A percentile compares a stretch with the other conserved stretches of the same genome.
These are phyloP conservation scores for Fusarium marasasianum DNA, from an alignment of 2,329 filamentous ascomycete species.

Conservation along the genomic window DNA sequence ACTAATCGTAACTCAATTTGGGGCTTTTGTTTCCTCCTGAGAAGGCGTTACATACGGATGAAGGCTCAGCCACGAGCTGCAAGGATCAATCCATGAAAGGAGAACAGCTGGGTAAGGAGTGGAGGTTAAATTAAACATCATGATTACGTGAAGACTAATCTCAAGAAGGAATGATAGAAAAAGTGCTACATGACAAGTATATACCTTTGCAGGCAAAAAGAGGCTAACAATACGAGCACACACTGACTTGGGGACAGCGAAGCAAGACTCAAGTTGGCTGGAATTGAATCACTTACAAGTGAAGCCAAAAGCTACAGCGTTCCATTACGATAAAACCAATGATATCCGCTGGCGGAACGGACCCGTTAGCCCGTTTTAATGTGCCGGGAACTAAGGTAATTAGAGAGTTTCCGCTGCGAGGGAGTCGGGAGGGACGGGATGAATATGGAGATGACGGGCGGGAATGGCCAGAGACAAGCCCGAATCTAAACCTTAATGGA, in stretches of 20 bases:
- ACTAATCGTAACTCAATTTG: not conserved
- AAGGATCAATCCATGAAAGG: constrained; percentile 5
- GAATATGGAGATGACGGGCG: constrained; percentile 8
- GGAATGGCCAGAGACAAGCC: not conserved
- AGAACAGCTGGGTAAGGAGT: not conserved
- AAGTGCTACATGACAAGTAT: not conserved
- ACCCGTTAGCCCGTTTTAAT: not conserved
- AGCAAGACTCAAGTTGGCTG: not conserved
- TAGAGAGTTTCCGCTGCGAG: constrained; percentile 12
- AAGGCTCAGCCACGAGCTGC: not conserved
- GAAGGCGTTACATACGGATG: not conserved
- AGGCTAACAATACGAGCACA: not conserved
- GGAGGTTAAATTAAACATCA: constrained; percentile 13
- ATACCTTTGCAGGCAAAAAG: not conserved
- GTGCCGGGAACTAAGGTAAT: constrained; percentile 22
- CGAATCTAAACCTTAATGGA: constrained; percentile 1
- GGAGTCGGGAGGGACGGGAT: constrained; percentile 1
- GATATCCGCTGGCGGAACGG: constrained; percentile 14
- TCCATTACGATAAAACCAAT: constrained; percentile 21
- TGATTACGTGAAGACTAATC: not conserved
- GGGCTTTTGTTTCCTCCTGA: not conserved
- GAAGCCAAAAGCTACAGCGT: not conserved
- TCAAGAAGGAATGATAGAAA: not conserved
- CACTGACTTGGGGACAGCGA: not conserved
- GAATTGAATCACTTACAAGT: not conserved